Percentiles rank a stretch among this genome's conserved stretches.
phyloP scores from a whole-genome alignment of 768 basidiomycete genomes.

The Dioszegia crocea region DNA sequence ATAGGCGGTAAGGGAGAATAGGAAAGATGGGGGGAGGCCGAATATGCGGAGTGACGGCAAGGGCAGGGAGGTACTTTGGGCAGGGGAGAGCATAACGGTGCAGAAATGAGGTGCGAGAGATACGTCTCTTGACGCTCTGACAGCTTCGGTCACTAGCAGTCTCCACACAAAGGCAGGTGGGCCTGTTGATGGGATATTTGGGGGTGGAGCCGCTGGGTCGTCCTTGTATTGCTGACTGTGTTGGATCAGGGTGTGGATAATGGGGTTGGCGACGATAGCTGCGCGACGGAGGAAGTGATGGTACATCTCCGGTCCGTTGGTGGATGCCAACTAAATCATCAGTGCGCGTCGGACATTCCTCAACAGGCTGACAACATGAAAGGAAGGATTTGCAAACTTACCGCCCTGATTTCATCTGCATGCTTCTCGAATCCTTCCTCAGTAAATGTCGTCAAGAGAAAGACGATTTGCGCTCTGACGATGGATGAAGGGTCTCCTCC shows the following conservation, averaged over 20 bases:
- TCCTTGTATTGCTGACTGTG: constrained; percentile 41
- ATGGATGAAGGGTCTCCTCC: constrained; percentile 31
- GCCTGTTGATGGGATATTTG: constrained; percentile 34
- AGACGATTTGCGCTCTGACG: constrained; percentile 79
- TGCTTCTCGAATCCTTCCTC: constrained; percentile 96
- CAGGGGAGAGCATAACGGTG: constrained; percentile 36
- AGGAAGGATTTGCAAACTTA: constrained; percentile 53
- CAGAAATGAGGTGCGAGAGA: constrained; percentile 48
- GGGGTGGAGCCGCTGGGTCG: constrained; percentile 42
- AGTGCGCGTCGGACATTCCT: not conserved
- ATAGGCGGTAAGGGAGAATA: constrained; percentile 40
- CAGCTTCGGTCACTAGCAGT: constrained; percentile 45
- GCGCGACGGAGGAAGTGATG: constrained; percentile 95
- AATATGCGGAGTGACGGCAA: constrained; percentile 38
- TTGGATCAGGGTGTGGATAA: constrained; percentile 34
- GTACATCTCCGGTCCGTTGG: constrained; percentile 95
- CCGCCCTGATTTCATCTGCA: constrained; percentile 88
- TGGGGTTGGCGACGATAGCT: constrained; percentile 67
- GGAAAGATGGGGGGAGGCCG: constrained; percentile 33
- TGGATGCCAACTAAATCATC: constrained; percentile 73
- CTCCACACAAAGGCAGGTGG: constrained; percentile 47
- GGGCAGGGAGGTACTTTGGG: constrained; percentile 33
- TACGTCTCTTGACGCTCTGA: constrained; percentile 45
- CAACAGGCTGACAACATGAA: not conserved
- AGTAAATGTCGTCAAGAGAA: constrained; percentile 88